Conservation (phyloP, 208 protist genomes). For the Trypanosoma theileri region DNA sequence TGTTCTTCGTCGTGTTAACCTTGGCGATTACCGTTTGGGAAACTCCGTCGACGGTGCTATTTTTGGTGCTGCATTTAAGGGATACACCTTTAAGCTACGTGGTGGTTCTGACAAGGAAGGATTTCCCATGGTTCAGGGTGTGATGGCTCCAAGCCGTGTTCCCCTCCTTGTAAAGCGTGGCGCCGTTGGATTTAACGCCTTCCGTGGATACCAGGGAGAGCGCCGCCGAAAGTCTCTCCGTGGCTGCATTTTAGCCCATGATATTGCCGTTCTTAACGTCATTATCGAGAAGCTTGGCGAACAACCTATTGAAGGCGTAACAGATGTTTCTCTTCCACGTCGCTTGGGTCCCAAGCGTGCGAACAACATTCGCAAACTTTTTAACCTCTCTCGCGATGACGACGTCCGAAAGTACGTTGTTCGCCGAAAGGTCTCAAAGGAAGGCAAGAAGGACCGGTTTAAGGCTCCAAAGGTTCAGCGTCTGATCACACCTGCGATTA, state of each 20-base stretch:
- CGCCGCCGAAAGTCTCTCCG: slow-evolving; percentile 98
- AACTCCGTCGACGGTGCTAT: slow-evolving; percentile 35
- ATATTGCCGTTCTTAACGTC: slow-evolving; percentile 97
- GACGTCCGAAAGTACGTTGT: slow-evolving; percentile 98
- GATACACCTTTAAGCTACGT: slow-evolving; percentile 98
- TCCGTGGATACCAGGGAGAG: slow-evolving; percentile 94
- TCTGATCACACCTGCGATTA: slow-evolving; percentile 94
- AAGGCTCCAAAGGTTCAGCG: slow-evolving; percentile 99
- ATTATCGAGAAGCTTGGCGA: slow-evolving; percentile 97
- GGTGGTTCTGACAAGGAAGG: slow-evolving; percentile 99
- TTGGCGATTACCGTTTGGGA: slow-evolving; percentile 81
- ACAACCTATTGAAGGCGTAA: slow-evolving; percentile 96
- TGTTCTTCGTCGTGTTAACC: slow-evolving; percentile 73
- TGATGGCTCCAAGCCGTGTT: slow-evolving; percentile 96
- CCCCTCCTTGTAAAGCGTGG: slow-evolving; percentile 96
- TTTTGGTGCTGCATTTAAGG: slow-evolving; percentile 53
- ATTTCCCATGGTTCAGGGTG: slow-evolving; percentile 99
- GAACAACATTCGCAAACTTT: slow-evolving; percentile 99
- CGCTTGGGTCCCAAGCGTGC: slow-evolving; percentile 99
- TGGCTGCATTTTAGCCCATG: slow-evolving; percentile 97
- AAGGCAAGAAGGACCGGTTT: slow-evolving; percentile 94
- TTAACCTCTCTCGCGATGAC: slow-evolving; percentile 96
- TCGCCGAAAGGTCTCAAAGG: slow-evolving; percentile 93
- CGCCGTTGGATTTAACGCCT: slow-evolving; percentile 88
- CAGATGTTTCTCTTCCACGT: slow-evolving; percentile 93